These are phyloP conservation scores for Xylariales sp. DNA, from an alignment of 2,329 filamentous ascomycete species.

Conservation along the genomic window DNA sequence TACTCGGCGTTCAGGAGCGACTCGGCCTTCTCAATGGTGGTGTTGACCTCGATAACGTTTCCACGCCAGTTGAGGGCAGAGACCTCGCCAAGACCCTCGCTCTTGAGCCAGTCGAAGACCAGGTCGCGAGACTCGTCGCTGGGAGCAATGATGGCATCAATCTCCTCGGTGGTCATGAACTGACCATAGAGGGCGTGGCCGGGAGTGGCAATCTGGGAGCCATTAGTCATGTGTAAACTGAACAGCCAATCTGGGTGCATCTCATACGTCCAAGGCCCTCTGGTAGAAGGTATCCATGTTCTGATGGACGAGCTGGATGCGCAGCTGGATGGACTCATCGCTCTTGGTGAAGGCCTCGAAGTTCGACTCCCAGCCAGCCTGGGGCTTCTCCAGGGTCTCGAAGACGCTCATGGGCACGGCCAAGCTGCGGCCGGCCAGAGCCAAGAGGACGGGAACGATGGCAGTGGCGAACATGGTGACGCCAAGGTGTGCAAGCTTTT, in stretches of 20 bases:
- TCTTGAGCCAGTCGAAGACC: conserved; percentile 6
- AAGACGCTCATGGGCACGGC: conserved; percentile 4
- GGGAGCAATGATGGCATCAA: conserved; percentile 7
- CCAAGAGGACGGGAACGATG: conserved; percentile 4
- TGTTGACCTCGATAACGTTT: conserved; percentile 2
- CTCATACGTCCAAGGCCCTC: conserved; percentile 3
- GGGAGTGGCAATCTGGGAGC: conserved; percentile 4
- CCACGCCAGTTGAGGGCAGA: neutral
- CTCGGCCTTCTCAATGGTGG: conserved; percentile 6
- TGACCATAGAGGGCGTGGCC: conserved; percentile 6
- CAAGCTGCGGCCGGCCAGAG: conserved; percentile 5
- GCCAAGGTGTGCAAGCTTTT: too few species aligned
- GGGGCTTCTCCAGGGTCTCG: conserved; percentile 2
- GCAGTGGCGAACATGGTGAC: conserved; percentile 3
- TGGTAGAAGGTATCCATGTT: conserved; percentile 4
- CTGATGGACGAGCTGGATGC: conserved; percentile 4
- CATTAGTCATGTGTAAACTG: too few species aligned
- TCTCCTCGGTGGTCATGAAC: conserved; percentile 2
- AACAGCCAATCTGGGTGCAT: too few species aligned
- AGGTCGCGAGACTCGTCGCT: conserved; percentile 2
- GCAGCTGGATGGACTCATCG: conserved; percentile 2
- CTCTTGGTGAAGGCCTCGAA: neutral
- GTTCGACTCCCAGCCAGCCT: neutral
- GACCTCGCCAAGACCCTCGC: conserved; percentile 4
- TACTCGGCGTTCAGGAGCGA: conserved; percentile 7